A percentile compares a stretch with the other conserved stretches of the same genome.
phyloP scores from a whole-genome alignment of 305 asterid species.

The Rubia tinctorum region DNA sequence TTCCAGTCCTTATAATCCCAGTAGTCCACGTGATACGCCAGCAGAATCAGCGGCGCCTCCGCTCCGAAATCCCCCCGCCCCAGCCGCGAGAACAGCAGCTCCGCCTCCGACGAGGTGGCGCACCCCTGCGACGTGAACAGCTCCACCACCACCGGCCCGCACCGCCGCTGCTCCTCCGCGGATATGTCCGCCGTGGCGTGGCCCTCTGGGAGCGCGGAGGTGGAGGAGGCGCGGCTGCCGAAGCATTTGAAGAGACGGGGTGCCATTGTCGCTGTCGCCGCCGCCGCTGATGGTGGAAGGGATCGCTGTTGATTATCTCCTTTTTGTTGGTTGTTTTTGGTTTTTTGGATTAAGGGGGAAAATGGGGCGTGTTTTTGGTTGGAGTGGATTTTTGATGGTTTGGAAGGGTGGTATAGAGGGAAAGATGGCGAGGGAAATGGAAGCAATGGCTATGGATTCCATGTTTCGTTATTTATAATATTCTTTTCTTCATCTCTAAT shows the following conservation, averaged over 20 bases:
- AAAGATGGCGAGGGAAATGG: conserved; percentile 30
- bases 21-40: conserved; percentile 80
- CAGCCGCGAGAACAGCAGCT: conserved; percentile 71
- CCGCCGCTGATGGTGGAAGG: conserved; percentile 11
- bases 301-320: background rate
- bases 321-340: background rate
- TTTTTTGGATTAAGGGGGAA: conserved; percentile 1
- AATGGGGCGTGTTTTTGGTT: background rate
- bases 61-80: conserved; percentile 81
- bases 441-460: background rate
- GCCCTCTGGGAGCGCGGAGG: conserved; percentile 10
- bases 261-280: conserved; percentile 49
- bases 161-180: conserved; percentile 58
- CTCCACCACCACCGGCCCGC: conserved; percentile 76
- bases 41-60: conserved; percentile 54
- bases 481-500: background rate
- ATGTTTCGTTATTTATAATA: background rate
- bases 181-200: conserved; percentile 43
- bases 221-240: conserved; percentile 35
- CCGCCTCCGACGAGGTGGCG: conserved; percentile 86
- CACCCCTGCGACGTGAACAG: conserved; percentile 94
- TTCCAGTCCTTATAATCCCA: conserved; percentile 97
- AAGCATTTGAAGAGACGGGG: conserved; percentile 76
- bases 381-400: conserved; percentile 2
- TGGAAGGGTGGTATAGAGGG: conserved; percentile 34